Percentiles rank a stretch among this genome's conserved stretches.
phyloP scores from a whole-genome alignment of 768 basidiomycete genomes.

The Tubosaeta brunneosetosa region DNA sequence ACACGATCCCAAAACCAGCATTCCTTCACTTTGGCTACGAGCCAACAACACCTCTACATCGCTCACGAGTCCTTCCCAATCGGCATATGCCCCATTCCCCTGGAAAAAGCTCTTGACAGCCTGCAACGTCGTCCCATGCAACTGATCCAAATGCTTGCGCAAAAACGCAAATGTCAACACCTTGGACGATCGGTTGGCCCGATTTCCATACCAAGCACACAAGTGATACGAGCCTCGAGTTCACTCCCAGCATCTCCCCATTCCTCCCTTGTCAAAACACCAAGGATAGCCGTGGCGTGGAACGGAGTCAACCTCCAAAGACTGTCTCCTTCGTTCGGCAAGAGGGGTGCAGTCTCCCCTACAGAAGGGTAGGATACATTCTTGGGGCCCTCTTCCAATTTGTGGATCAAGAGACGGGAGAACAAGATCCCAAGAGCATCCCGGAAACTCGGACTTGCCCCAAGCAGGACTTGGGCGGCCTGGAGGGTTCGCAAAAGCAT shows the following conservation, averaged over 20 bases:
- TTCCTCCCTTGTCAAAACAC: conserved; percentile 36
- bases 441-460: conserved; percentile 22
- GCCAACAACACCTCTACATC: conserved; percentile 11
- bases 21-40: neutral
- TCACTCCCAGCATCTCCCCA: conserved; percentile 33
- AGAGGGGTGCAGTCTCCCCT: conserved; percentile 17
- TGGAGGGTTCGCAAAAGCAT: conserved; percentile 39
- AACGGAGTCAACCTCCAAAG: conserved; percentile 30
- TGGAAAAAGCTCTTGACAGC: conserved; percentile 18
- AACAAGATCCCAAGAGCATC: conserved; percentile 32
- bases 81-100: conserved; percentile 13
- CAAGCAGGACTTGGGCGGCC: conserved; percentile 23
- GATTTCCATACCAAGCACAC: neutral
- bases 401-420: conserved; percentile 27
- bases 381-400: conserved; percentile 41
- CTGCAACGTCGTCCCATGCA: conserved; percentile 24
- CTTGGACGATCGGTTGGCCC: conserved; percentile 12
- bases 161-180: conserved; percentile 30
- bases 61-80: conserved; percentile 11
- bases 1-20: neutral
- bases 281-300: conserved; percentile 31
- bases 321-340: conserved; percentile 24
- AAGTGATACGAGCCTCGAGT: conserved; percentile 28
- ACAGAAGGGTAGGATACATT: conserved; percentile 13
- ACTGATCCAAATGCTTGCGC: conserved; percentile 23